phyloP scores from a whole-genome alignment of 306 rosid genomes.

The Crotalaria pallida region DNA sequence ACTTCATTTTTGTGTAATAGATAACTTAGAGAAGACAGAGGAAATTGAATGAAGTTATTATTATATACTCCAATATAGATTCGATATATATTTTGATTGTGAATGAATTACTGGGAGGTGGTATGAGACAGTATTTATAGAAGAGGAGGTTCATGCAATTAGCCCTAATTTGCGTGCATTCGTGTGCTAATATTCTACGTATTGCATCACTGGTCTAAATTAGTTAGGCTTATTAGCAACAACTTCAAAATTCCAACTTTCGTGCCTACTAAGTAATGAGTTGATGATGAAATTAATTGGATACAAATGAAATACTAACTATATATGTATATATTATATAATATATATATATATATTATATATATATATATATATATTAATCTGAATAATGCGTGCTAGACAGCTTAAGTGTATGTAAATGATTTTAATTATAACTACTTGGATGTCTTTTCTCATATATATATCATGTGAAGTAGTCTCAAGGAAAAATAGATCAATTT shows the following conservation, averaged over 20 bases:
- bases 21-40: neutral
- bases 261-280: neutral
- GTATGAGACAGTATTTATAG: conserved; percentile 24
- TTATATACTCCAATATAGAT: too few species aligned
- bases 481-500: neutral
- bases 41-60: neutral
- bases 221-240: conserved; percentile 20
- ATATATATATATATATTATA: too few species aligned
- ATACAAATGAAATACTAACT: neutral
- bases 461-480: too few species aligned
- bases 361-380: too few species aligned
- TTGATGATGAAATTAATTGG: too few species aligned
- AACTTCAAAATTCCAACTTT: neutral
- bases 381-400: neutral
- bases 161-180: neutral
- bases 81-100: neutral
- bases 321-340: too few species aligned
- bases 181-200: neutral
- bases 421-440: neutral
- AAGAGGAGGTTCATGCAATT: neutral
- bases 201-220: conserved; percentile 17
- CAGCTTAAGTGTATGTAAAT: neutral
- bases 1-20: conserved; percentile 21
- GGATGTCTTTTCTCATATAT: neutral
- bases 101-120: neutral